These are phyloP conservation scores for Trichoderma aggressivum DNA, from an alignment of 2,329 filamentous ascomycete species.

Conservation along the genomic window DNA sequence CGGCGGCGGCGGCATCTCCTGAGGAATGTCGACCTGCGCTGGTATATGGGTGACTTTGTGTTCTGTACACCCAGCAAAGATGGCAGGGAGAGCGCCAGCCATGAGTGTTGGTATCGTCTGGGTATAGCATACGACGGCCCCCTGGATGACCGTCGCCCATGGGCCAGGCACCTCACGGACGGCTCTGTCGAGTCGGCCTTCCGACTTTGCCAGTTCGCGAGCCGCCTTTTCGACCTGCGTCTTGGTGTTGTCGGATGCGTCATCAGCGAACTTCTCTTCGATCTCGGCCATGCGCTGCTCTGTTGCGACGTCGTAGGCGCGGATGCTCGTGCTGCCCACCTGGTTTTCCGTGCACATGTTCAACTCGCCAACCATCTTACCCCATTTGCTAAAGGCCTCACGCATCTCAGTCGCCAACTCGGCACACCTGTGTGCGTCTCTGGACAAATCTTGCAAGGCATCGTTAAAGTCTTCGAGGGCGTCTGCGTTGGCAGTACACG, in stretches of 20 bases:
- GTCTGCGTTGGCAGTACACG: neutral
- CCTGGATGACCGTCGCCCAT: neutral
- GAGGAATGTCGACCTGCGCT: neutral
- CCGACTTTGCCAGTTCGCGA: neutral
- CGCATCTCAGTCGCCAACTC: neutral
- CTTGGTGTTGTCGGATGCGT: neutral
- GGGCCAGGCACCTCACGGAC: neutral
- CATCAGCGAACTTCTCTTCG: neutral
- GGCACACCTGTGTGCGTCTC: neutral
- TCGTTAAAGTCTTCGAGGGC: neutral
- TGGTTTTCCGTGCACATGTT: neutral
- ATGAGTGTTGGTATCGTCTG: neutral
- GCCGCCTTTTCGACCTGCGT: neutral
- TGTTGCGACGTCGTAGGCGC: neutral
- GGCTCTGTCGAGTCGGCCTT: neutral
- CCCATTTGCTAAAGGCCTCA: neutral
- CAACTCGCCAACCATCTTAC: neutral
- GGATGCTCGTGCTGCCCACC: neutral
- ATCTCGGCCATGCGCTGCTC: neutral
- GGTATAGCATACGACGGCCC: neutral
- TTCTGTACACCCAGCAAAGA: neutral
- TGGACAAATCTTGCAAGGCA: neutral
- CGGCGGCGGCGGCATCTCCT: neutral
- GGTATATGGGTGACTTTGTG: neutral
- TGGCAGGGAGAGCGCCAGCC: neutral